Base-by-base conservation (phyloP, 805 yeast genomes). In the Cyberlindnera maritima region DNA sequence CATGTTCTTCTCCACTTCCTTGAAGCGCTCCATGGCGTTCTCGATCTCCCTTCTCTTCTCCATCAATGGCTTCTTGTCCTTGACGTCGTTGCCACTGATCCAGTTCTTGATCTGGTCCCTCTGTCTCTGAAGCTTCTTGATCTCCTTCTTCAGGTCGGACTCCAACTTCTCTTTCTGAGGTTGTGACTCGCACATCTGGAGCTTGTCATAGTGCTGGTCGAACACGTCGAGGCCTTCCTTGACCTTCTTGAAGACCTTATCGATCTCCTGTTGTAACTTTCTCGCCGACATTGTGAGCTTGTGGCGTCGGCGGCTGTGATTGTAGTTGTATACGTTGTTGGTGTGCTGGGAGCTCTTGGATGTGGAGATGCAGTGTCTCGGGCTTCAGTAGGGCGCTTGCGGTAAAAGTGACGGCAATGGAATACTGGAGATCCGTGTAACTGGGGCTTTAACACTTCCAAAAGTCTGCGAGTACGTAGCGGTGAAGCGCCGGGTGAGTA, bases 31-130 rank as follows among this genome's bases (percentile, higher is more conserved):
- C 99, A 92, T 92, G 51, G 94, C 94, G 53, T 71, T 71, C 59
- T 80, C 85, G 54, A 86, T 86, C 43, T 80, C 62, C 57, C 76
- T 72, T 52, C 94, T 74, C 60, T 90, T 86, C 59, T 92, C 97
- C 47, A 84, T 73, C 53, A 88, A 71, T 14, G 82, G 77, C 59
- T 85, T 87, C 63, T 89, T 94, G 59, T 92, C 96, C 64, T 95
- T 90, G 39, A 91, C 90, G 53, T 91, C 96, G 57, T 84, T 87
- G 56, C 92, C 91, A 36, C 92, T 81, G 63, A 90, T 70, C 99
- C 99, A 92, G 47, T 87, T 86, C 69, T 92, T 92, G 59, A 92
- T 88, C 70, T 90, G 98, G 66, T 92, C 99, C 63, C 98, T 79
- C 58, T 85, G 82, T 64, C 96, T 81, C 64, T 92, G 99, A 48